Evolutionary conservation across 768 basidiomycete genomes (phyloP).

Genomic region (Serendipita sp.): DNA sequence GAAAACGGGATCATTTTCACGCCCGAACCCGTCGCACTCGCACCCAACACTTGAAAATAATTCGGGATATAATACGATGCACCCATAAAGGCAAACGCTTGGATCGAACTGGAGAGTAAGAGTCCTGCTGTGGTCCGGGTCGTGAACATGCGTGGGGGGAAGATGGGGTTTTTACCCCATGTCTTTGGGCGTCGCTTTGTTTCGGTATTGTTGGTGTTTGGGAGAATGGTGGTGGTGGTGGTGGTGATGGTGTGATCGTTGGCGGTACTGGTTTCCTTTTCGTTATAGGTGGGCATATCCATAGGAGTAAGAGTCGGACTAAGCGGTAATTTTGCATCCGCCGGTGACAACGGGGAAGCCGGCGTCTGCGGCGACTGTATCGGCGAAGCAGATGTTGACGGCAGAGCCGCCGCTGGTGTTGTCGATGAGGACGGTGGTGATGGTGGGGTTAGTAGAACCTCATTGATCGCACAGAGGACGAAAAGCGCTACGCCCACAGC

Average conservation of each 20-base stretch:
- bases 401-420: no score
- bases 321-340: no score
- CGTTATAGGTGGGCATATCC: no score
- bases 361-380: no score
- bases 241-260: no score
- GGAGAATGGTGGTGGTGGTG: no score
- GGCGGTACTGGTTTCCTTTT: no score
- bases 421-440: no score
- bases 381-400: no score
- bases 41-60: slow-evolving; percentile 63
- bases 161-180: slow-evolving; percentile 37
- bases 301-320: no score
- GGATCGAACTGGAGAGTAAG: slow-evolving; percentile 41
- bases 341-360: no score
- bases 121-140: slow-evolving; percentile 57
- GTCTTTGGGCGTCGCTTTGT: slow-evolving; percentile 22
- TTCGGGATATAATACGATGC: slow-evolving; percentile 55
- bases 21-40: slow-evolving; percentile 54
- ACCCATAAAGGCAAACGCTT: slow-evolving; percentile 41
- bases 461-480: slow-evolving; percentile 36
- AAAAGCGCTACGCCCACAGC: slow-evolving; percentile 39
- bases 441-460: slow-evolving; percentile 19
- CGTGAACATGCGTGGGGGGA: slow-evolving; percentile 64
- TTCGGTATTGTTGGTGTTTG: no score
- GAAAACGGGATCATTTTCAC: slow-evolving; percentile 64